phyloP scores from a whole-genome alignment of 1,139 yeast species.

The Suhomyces chickasaworum region DNA sequence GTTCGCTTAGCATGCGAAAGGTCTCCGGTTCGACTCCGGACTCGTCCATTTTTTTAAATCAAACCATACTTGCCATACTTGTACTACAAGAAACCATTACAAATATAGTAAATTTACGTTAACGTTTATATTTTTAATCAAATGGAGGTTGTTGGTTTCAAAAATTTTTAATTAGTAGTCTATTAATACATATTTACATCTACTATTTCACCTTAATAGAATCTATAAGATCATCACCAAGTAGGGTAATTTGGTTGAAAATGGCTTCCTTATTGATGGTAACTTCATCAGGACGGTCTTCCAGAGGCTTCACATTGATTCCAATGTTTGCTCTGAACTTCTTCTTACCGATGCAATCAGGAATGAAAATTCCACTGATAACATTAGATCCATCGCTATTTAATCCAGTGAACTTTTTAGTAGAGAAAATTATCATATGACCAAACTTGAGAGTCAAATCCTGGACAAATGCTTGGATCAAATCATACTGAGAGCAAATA shows the following conservation, averaged over 20 bases:
- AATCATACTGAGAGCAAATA: slow-evolving; percentile 51
- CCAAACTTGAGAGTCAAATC: slow-evolving; percentile 60
- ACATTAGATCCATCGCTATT: slow-evolving; percentile 55
- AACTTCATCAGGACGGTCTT: slow-evolving; percentile 50
- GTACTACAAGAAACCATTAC: no score
- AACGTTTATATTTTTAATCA: no score
- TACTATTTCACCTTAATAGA: slow-evolving; percentile 29
- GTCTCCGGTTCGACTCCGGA: slow-evolving; percentile 91
- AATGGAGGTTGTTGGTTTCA: no score
- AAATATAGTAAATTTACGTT: no score
- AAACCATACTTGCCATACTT: no score
- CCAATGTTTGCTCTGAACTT: slow-evolving; percentile 82
- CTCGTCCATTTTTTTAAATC: slow-evolving; percentile 62
- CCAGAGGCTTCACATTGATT: slow-evolving; percentile 68
- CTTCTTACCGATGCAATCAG: slow-evolving; percentile 55
- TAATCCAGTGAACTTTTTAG: slow-evolving; percentile 54
- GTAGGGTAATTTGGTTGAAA: slow-evolving; percentile 66
- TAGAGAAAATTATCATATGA: slow-evolving; percentile 61
- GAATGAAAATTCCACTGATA: slow-evolving; percentile 80
- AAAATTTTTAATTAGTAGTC: slow-evolving; percentile 1
- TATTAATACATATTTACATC: slow-evolving; percentile 16
- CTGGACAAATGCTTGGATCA: slow-evolving; percentile 53
- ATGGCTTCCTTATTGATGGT: slow-evolving; percentile 74
- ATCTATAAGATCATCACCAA: slow-evolving; percentile 71
- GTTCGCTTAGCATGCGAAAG: no score